Evolutionary conservation across 2,329 filamentous ascomycete species (phyloP), one percentile per base, ranked within the genome.

Genomic region (Clonostachys sp.): DNA sequence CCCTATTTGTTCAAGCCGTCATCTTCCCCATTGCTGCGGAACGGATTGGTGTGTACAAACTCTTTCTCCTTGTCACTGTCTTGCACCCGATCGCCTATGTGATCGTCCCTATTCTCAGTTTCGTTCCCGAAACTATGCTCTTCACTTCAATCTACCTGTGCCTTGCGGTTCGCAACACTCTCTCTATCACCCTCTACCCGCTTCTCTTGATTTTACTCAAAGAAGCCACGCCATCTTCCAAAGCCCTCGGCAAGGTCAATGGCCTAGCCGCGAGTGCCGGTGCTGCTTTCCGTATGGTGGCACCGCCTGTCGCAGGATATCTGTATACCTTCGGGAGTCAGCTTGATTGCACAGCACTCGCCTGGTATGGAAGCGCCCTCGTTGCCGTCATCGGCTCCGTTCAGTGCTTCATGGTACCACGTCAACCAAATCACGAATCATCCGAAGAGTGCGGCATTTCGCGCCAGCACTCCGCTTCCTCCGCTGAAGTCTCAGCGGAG

Each of bases 161-260:
- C 55, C 65, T 84, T 48, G 64, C 75, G 0, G 59, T 86, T 38
- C 76, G 82, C 46, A 85, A 84, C 55, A 57, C 84, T 13, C 68
- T 84, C 36, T 78, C 77, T 42, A 85, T 86, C 56, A 71, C 83
- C 46, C 69, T 84, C n/a, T 86, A 84, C 57, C 83, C 83, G 3
- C 70, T 85, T 6, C 72, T 86, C 36, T 70, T 87, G 41, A 86
- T 87, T 54, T 69, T 86, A 34, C 78, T 87, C 70, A 86, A 86
- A 63, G 80, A 86, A 57, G 80, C 81, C 2, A 83, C 80, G 1
- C 80, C 81, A 3, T 74, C 70, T 34, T 66, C 72, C 7, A 69
- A 68, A 40, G 74, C 81, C 7, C 67, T 86, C 38, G 83, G 83
- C 45, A 82, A 75, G 55, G 78, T 87, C 55, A 87, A 87, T 51